Evolutionary conservation across 2,329 filamentous ascomycete genomes (phyloP), one percentile per base, ranked within the genome.

Genomic region (Phyllosticta paracitricarpa): DNA sequence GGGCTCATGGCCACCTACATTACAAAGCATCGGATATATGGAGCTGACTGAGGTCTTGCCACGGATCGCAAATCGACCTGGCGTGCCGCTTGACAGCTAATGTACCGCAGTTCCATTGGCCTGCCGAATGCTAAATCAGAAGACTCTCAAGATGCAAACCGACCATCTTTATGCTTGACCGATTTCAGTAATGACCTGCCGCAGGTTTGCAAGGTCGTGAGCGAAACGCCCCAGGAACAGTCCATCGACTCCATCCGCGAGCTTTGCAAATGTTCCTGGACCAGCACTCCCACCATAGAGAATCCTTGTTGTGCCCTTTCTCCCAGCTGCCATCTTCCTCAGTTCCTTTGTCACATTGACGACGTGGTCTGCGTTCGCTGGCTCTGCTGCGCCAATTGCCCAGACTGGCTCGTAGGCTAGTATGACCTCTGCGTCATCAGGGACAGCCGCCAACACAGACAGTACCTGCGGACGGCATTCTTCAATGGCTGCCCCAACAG

Each of bases 351-450:
- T 85, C 1, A 94, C 89, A 48, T 79, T 81, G 3, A 87, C 81
- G 0, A 95, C 88, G 70, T 95, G 87, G 64, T 86, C 85, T 19
- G 86, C 82, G 7, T 81, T 81, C 0, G 90, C 90, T 2, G 90
- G 89, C 68, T 86, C 78, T 1, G 81, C 77, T 9, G 89, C 86
- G 0, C 90, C 90, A 72, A 94, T 95, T 0, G 90, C 90, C 90
- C 90, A 95, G 1, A 94, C 89, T 7, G 90, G 90, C 77, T 95
- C 90, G 70, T 95, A 95, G 0, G 90, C 90, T 62, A 95, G 80
- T 6, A 93, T 82, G 4, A 94, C 81, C 56, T 91, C 86, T 0
- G 84, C 82, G 17, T 84, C 78, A 10, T 78, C 77, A 0, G 85
- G 81, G 7, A 93, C 76, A 0, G 79, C 81, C 0, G 76, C 76